Base-by-base conservation (phyloP, 805 yeast genomes). In the Metschnikowia drakensbergensis region DNA sequence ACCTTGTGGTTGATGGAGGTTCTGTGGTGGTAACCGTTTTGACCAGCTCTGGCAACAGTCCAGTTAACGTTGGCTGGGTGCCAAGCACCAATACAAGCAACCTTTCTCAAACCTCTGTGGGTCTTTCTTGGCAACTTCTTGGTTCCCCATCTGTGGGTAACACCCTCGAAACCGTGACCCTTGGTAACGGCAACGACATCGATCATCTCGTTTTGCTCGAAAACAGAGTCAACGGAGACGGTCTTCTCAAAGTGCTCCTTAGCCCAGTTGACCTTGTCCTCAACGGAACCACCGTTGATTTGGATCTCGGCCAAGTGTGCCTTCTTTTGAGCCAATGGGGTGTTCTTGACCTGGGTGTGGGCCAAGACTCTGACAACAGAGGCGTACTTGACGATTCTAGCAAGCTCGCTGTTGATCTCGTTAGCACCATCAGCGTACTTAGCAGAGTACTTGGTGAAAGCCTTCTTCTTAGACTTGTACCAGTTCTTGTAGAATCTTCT, bases 91-190 rank as follows among this genome's bases (percentile, higher is more conserved):
- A 94, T 94, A 89, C 99, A 94, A 74, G 99, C 99, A 80, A 94
- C 99, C 89, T 94, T 94, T 86, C 99, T 90, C 76, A 92, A 83
- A 92, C 99, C 99, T 88, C 98, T 91, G 81, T 94, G 99, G 77
- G 99, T 94, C 96, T 94, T 94, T 84, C 99, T 90, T 81, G 99
- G 99, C 67, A 94, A 83, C 85, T 87, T 91, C 91, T 91, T 95
- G 87, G 99, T 94, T 76, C 99, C 99, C 98, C 98, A 94, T 88
- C 99, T 89, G 90, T 91, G 97, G 83, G 99, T 94, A 71, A 92
- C 97, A 91, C 99, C 99, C 82, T 94, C 99, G 89, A 88, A 91
- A 85, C 99, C 99, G 84, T 94, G 97, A 94, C 99, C 99, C 85
- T 88, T 92, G 86, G 99, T 94, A 72, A 94, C 96, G 72, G 97